Percentiles rank a stretch among this genome's conserved stretches.
phyloP scores from a whole-genome alignment of 176 grass and related monocot species.

The Pharus latifolius region DNA sequence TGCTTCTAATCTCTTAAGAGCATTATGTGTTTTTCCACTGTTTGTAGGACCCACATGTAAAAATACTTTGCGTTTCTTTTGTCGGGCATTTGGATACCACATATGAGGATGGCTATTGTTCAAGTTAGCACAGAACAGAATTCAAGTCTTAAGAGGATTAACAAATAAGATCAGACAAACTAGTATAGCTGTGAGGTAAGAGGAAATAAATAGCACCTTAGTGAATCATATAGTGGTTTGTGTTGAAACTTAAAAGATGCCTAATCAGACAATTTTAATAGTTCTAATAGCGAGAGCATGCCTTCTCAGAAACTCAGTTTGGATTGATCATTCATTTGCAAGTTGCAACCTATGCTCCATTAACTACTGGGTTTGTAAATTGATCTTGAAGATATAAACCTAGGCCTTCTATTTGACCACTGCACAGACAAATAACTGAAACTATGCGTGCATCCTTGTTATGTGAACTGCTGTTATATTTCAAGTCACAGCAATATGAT shows the following conservation, averaged over 20 bases:
- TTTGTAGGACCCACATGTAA: slow-evolving; percentile 96
- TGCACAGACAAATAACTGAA: background rate
- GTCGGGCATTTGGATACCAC: slow-evolving; percentile 85
- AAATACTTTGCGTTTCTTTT: slow-evolving; percentile 93
- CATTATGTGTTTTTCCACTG: slow-evolving; percentile 95
- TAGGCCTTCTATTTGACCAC: background rate
- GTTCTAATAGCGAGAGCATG: no score
- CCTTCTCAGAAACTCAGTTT: no score
- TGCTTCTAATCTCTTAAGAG: slow-evolving; percentile 77
- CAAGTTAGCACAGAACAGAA: slow-evolving; percentile 18
- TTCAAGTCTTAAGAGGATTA: background rate
- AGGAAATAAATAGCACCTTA: no score
- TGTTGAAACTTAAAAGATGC: no score
- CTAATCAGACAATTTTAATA: no score
- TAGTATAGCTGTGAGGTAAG: background rate
- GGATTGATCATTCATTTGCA: no score
- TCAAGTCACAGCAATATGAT: background rate
- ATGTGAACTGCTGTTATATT: background rate
- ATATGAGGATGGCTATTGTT: slow-evolving; percentile 64
- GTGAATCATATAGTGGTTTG: no score
- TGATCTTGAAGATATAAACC: background rate
- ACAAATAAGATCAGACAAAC: background rate
- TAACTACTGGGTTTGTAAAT: background rate
- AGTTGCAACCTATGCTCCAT: no score
- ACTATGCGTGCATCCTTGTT: background rate